These are phyloP conservation scores for Mrakia frigida DNA, from an alignment of 768 basidiomycete genomes.

Conservation along the genomic window DNA sequence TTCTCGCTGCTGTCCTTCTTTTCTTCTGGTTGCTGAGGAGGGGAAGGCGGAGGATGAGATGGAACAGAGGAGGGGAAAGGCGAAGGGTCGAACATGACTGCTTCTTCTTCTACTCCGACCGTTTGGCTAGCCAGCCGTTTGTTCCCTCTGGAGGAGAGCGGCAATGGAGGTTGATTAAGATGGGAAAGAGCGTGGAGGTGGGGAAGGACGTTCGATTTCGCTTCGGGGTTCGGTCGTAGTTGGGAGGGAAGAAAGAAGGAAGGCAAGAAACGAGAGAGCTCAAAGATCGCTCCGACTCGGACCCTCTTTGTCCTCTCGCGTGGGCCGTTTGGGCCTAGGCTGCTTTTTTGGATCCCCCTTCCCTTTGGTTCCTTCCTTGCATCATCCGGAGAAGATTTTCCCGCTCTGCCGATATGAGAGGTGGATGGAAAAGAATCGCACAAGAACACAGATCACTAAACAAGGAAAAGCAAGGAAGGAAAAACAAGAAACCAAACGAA, in stretches of 20 bases:
- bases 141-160: too few relatives aligned
- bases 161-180: too few relatives aligned
- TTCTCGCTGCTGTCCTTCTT: background rate
- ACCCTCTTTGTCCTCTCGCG: background rate
- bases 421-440: background rate
- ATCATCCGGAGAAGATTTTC: background rate
- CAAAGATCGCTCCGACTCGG: background rate
- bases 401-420: background rate
- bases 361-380: background rate
- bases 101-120: too few relatives aligned
- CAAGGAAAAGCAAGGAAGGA: background rate
- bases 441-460: background rate
- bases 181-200: background rate
- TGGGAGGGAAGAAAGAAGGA: background rate
- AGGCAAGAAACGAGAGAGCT: background rate
- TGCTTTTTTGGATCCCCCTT: too few relatives aligned
- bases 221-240: background rate
- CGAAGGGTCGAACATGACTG: too few relatives aligned
- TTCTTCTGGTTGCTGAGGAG: background rate
- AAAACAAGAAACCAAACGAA: background rate
- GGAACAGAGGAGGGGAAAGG: too few relatives aligned
- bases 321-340: background rate
- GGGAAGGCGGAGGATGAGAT: background rate
- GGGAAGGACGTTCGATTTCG: background rate
- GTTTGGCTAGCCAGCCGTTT: too few relatives aligned